Evolutionary conservation across 208 protist species (phyloP), one percentile per base, ranked within the genome.

Genomic region (Wallacemonas sp.): DNA sequence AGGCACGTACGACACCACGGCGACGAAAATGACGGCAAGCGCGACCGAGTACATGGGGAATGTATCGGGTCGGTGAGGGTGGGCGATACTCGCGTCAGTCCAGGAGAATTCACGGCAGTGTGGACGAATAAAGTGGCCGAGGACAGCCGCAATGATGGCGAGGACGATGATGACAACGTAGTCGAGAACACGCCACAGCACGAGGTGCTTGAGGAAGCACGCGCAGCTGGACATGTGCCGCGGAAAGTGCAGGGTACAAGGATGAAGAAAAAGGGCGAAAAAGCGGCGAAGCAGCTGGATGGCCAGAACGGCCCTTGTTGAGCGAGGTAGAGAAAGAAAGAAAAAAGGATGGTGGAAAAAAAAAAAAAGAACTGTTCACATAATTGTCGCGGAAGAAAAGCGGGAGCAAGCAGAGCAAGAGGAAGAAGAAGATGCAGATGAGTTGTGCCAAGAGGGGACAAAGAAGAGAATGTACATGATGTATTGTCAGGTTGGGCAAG

Each of bases 101-200:
- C 78, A 89, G n/a, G 63, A 63, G 45, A 89, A 87, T 2, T 71
- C 62, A 26, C 77, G 76, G 65, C 81, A 87, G 61, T 81, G 74
- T 1, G 71, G 71, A 3, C 29, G 46, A 0, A 76, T 72, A 46
- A 61, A 55, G 23, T 31, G 42, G 4, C 65, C 66, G n/a, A 79
- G 14, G 0, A 73, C 31, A 2, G 44, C 46, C 1, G 57, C 69
- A 16, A 79, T 42, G n/a, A 71, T 49, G 26, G 57, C 63, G 20
- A 73, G 18, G n/a, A 73, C 36, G 50, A 73, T 48, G 52, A 79
- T 77, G 54, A 67, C 57, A 16, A 74, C 1, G 46, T 82, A 86
- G 52, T 83, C 77, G 2, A 68, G 32, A 1, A 83, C 48, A 33
- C 69, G 65, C 72, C 69, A 83, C 18, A 74, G 48, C 49, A 67